phyloP scores from a whole-genome alignment of 352 stramenopile genomes.

The Pelagophyceae sp. region DNA sequence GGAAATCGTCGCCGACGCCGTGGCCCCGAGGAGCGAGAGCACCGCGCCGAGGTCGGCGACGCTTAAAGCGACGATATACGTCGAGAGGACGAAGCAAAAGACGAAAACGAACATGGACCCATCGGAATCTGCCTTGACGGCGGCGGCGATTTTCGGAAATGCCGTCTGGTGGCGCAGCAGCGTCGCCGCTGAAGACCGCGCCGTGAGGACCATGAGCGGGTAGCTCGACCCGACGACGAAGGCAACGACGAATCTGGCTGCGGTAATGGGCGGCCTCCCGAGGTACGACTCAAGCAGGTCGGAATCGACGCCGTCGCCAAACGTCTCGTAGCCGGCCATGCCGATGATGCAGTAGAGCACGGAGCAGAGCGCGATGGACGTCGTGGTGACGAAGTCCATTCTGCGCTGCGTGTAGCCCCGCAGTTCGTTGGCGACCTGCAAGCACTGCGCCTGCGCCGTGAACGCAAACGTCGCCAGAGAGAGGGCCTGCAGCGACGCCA shows the following conservation, averaged over 20 bases:
- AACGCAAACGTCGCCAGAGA: background rate
- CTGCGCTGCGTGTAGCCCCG: background rate
- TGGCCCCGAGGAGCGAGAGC: background rate
- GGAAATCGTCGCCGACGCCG: background rate
- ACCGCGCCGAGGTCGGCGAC: background rate
- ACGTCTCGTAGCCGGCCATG: background rate
- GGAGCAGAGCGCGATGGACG: background rate
- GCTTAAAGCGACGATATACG: background rate
- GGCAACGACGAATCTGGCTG: background rate
- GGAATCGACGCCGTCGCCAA: background rate
- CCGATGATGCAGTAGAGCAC: background rate
- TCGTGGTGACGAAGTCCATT: background rate
- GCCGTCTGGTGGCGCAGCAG: background rate
- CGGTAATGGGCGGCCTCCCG: background rate
- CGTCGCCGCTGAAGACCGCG: background rate
- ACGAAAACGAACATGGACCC: background rate
- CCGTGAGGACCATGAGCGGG: background rate
- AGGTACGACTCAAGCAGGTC: conserved; percentile 10
- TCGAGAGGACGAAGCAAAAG: background rate
- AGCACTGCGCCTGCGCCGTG: background rate
- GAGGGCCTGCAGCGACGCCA: background rate
- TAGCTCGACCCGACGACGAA: conserved; percentile 7
- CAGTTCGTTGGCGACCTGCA: background rate
- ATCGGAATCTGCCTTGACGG: background rate
- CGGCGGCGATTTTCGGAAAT: background rate